phyloP scores from a whole-genome alignment of 768 basidiomycete genomes.

The Phlebiopsis gigantea region DNA sequence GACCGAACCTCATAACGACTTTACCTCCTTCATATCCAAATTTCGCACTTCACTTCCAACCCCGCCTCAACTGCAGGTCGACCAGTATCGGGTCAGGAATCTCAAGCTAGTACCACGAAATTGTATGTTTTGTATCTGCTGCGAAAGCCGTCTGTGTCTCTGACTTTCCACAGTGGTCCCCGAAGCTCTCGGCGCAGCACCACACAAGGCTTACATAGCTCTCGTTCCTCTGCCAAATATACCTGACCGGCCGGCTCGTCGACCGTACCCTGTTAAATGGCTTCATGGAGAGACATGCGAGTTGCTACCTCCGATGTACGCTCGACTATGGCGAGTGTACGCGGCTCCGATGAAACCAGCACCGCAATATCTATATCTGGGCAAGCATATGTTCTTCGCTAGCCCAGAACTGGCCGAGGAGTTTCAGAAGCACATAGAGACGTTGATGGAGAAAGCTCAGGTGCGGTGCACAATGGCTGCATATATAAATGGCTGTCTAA shows the following conservation, averaged over 20 bases:
- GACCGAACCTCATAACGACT: neutral
- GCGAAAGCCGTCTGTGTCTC: neutral
- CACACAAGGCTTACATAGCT: neutral
- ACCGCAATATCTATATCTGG: neutral
- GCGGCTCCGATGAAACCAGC: neutral
- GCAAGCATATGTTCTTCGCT: conserved; percentile 2
- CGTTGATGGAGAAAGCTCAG: neutral
- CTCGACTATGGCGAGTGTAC: neutral
- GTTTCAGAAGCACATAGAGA: neutral
- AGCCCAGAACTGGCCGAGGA: neutral
- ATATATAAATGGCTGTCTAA: neutral
- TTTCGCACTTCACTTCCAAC: neutral
- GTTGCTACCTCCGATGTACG: neutral
- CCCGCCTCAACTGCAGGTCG: neutral
- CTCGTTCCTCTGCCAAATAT: conserved; percentile 10
- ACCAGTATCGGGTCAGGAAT: neutral
- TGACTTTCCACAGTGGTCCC: neutral
- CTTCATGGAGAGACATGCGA: conserved; percentile 12
- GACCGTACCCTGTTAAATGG: conserved; percentile 19
- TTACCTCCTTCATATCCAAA: neutral
- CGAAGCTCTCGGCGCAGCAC: neutral
- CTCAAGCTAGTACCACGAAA: neutral
- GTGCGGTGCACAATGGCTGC: neutral
- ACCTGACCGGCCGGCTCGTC: conserved; percentile 11
- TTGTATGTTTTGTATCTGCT: neutral